Evolutionary conservation across 2,329 filamentous ascomycete species (phyloP), one percentile per base, ranked within the genome.

Genomic region (Chrysoporthe cubensis): DNA sequence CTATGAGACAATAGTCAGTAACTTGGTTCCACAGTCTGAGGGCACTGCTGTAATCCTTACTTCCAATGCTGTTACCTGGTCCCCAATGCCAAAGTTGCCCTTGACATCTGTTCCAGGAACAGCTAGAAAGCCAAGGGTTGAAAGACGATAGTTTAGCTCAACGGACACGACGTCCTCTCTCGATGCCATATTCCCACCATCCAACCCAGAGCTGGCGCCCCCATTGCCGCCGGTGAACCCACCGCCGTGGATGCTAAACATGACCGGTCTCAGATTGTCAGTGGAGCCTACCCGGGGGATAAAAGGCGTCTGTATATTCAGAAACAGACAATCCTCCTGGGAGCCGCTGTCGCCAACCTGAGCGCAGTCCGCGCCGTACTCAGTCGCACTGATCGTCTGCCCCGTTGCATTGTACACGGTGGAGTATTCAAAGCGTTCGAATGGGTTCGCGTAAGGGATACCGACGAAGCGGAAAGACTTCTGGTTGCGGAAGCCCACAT

Each of bases 191-290:
- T 83, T 82, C 1, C 80, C 80, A 44, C 82, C 81, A 67, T 86
- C 83, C 21, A 66, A 34, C 4, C 66, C 66, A 11, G 66, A 65
- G 40, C 9, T 37, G 6, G 50, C 42, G 9, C 66, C 63, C 2
- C 66, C 66, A 42, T 54, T 66, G 6, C 83, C 83, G 5, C 79
- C 77, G 0, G 80, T 83, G 68, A 85, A 85, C 4, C 82, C 84
- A 52, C 84, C 84, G 2, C 84, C 84, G 62, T 85, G 81, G 26
- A 86, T 85, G 76, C 80, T 84, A 68, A 85, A 81, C 59, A 84
- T 75, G 0, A 86, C 84, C 0, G 84, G 81, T 43, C 80, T 78
- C 5, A 85, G 75, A 2, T 80, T 82, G 16, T 65, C 57, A 21
- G n/a, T 58, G 18, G 57, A 61, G n/a, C 56, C 62, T 14, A 43